Evolutionary conservation across 805 yeast species (phyloP).

Genomic region (Cyberlindnera saturnus): DNA sequence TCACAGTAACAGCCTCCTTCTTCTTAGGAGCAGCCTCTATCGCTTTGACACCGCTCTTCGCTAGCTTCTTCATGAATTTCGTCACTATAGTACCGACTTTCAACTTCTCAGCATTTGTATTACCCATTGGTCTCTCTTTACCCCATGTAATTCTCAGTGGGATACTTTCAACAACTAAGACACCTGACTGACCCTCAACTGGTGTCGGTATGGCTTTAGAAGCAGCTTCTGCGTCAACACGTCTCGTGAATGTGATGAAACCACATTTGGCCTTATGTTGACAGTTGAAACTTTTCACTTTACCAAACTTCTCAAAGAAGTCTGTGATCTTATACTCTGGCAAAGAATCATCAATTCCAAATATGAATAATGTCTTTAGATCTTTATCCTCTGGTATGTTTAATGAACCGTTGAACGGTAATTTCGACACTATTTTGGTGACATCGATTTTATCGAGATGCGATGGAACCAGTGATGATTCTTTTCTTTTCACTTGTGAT

Average conservation of each 20-base stretch:
- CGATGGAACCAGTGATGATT: conserved; percentile 6
- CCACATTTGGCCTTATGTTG: conserved; percentile 61
- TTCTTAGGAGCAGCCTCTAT: background rate
- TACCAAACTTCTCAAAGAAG: conserved; percentile 41
- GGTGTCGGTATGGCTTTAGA: conserved; percentile 24
- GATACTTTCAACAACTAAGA: conserved; percentile 28
- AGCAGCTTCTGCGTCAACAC: conserved; percentile 43
- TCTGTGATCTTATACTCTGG: conserved; percentile 59
- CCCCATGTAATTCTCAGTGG: conserved; percentile 58
- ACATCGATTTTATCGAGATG: conserved; percentile 35
- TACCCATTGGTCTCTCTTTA: conserved; percentile 36
- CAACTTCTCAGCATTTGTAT: conserved; percentile 35
- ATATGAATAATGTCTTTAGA: conserved; percentile 61
- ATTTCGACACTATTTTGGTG: conserved; percentile 43
- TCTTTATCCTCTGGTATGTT: conserved; percentile 33
- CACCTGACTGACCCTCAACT: conserved; percentile 24
- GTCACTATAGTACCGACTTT: conserved; percentile 45
- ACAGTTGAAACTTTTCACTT: conserved; percentile 41
- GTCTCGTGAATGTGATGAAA: conserved; percentile 45
- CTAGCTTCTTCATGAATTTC: conserved; percentile 45
- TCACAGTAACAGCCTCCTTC: background rate
- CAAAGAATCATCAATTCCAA: conserved; percentile 62
- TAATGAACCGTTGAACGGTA: conserved; percentile 68
- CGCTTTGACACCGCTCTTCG: background rate
- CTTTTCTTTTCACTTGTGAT: conserved; percentile 7